These are phyloP conservation scores for Erysimum cheiri DNA, from an alignment of 441 rosid genomes.

Conservation along the genomic window DNA sequence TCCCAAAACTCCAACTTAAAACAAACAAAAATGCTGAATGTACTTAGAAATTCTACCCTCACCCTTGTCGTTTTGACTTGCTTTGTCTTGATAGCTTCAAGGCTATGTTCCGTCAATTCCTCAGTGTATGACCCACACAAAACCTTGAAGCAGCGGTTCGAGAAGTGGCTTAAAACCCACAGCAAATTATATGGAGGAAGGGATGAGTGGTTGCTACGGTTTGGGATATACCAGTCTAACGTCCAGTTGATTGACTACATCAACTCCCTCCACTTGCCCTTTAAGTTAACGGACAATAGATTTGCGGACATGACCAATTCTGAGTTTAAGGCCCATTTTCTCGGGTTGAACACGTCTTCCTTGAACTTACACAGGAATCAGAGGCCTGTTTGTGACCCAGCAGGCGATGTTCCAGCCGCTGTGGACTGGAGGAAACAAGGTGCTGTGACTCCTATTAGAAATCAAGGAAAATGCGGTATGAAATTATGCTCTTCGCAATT, in stretches of 20 bases:
- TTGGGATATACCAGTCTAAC: constrained; percentile 72
- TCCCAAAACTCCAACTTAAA: constrained; percentile 32
- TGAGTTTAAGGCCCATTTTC: constrained; percentile 60
- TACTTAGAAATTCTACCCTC: constrained; percentile 43
- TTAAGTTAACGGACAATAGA: constrained; percentile 70
- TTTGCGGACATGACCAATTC: constrained; percentile 84
- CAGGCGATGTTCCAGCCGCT: constrained; percentile 43
- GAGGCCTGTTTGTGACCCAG: neutral
- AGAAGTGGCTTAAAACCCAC: constrained; percentile 59
- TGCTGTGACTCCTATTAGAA: constrained; percentile 69
- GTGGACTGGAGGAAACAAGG: constrained; percentile 83
- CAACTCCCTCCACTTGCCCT: constrained; percentile 68
- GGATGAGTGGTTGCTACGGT: constrained; percentile 63
- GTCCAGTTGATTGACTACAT: constrained; percentile 62
- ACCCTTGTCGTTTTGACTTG: constrained; percentile 40
- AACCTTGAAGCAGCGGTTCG: constrained; percentile 53
- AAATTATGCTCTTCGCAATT: constrained; percentile 16
- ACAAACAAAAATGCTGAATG: constrained; percentile 41
- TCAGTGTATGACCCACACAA: constrained; percentile 36
- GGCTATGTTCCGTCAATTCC: constrained; percentile 36
- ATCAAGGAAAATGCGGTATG: constrained; percentile 85
- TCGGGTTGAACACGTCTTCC: constrained; percentile 48
- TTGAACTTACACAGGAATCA: constrained; percentile 1
- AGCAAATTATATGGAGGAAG: constrained; percentile 47
- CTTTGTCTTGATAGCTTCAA: constrained; percentile 43